Conservation (phyloP, 2,329 filamentous ascomycete genomes). For the Leptographium galeiforme region DNA sequence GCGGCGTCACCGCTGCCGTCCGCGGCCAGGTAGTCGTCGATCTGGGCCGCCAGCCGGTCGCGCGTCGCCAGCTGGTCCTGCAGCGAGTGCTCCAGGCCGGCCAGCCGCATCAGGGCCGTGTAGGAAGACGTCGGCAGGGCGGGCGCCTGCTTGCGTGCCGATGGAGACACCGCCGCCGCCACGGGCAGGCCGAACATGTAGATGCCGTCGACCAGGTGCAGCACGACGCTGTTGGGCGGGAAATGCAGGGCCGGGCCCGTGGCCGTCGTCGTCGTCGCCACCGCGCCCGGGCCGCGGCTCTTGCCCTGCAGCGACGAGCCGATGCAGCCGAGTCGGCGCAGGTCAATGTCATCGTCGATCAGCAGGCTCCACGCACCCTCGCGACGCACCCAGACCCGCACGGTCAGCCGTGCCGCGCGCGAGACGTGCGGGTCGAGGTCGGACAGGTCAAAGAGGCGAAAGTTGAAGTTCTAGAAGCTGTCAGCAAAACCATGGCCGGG, state of each 20-base stretch:
- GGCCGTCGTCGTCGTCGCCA: neutral
- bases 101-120: constrained; percentile 73
- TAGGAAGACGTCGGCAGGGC: constrained; percentile 61
- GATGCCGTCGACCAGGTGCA: constrained; percentile 75
- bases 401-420: constrained; percentile 47
- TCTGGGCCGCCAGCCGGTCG: constrained; percentile 62
- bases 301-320: constrained; percentile 50
- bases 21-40: constrained; percentile 43
- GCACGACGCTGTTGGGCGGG: constrained; percentile 69
- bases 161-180: neutral
- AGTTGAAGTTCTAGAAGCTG: constrained; percentile 59
- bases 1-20: constrained; percentile 8
- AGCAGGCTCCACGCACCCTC: constrained; percentile 46
- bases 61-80: constrained; percentile 76
- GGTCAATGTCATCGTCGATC: constrained; percentile 57
- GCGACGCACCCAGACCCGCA: constrained; percentile 62
- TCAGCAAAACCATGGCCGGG: neutral
- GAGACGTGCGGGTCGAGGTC: constrained; percentile 49
- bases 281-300: neutral
- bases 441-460: constrained; percentile 68
- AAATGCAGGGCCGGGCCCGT: constrained; percentile 38
- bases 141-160: constrained; percentile 32
- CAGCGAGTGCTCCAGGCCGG: constrained; percentile 79
- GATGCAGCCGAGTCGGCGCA: constrained; percentile 66
- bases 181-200: constrained; percentile 39